Conservation (phyloP, 1,284 basidiomycete species). For the Inonotus obliquus region DNA sequence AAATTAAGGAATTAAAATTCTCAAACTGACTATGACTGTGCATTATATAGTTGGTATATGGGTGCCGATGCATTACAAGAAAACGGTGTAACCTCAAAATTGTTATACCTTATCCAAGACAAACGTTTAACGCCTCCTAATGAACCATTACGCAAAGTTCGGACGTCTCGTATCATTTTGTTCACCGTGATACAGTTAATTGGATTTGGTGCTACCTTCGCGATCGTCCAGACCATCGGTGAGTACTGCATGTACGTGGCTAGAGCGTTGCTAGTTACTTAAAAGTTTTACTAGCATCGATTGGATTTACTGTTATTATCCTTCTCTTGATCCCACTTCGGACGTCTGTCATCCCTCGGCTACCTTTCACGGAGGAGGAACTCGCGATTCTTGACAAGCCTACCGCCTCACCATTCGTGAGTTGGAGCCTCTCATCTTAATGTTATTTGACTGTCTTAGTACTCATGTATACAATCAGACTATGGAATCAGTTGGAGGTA, state of each 20-base stretch:
- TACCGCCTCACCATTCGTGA: slow-evolving; percentile 77
- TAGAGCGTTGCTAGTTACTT: not conserved
- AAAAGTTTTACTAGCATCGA: slow-evolving; percentile 53
- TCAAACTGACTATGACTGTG: no score
- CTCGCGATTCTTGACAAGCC: slow-evolving; percentile 84
- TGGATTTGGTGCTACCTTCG: slow-evolving; percentile 88
- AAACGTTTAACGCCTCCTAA: slow-evolving; percentile 51
- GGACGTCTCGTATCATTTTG: slow-evolving; percentile 71
- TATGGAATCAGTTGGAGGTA: slow-evolving; percentile 54
- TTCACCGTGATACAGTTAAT: slow-evolving; percentile 80
- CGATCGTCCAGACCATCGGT: slow-evolving; percentile 91
- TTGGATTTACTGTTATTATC: slow-evolving; percentile 91
- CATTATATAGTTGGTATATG: slow-evolving; percentile 74
- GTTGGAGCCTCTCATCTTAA: slow-evolving; percentile 36
- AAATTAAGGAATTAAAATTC: slow-evolving; percentile 48
- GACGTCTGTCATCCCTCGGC: slow-evolving; percentile 64
- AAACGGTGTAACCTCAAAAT: slow-evolving; percentile 83
- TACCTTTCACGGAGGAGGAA: slow-evolving; percentile 80
- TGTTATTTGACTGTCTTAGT: not conserved
- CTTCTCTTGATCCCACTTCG: slow-evolving; percentile 84
- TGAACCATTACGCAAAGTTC: slow-evolving; percentile 73
- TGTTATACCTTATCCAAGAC: slow-evolving; percentile 82
- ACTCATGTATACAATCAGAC: slow-evolving; percentile 33
- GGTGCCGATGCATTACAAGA: slow-evolving; percentile 77
- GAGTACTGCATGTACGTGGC: slow-evolving; percentile 23